Conservation (phyloP, 2,329 filamentous ascomycete genomes). For the Pezicula neosporulosa region DNA sequence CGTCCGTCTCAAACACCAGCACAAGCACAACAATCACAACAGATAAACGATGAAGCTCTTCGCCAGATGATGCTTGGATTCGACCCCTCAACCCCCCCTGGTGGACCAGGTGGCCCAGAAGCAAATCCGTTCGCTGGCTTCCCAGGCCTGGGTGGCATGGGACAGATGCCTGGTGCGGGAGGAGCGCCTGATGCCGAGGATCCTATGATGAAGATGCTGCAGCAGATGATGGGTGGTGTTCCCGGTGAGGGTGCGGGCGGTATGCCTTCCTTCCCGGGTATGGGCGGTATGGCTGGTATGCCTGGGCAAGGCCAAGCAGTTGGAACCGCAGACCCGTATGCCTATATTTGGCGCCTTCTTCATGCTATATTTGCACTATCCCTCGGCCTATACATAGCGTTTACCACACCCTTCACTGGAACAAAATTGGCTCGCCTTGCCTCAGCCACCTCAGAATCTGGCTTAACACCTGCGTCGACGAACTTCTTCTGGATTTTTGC, state of each 20-base stretch:
- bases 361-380: constrained; percentile 70
- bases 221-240: constrained; percentile 61
- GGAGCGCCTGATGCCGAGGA: constrained; percentile 41
- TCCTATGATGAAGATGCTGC: constrained; percentile 71
- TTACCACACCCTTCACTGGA: constrained; percentile 67
- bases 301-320: constrained; percentile 24
- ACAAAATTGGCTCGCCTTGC: constrained; percentile 52
- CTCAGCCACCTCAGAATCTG: constrained; percentile 25
- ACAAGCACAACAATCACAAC: constrained; percentile 12
- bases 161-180: constrained; percentile 21
- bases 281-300: constrained; percentile 35
- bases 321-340: constrained; percentile 36
- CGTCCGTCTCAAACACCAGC: constrained; percentile 29
- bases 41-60: constrained; percentile 55
- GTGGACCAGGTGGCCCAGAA: constrained; percentile 9
- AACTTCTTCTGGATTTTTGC: constrained; percentile 79
- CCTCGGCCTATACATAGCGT: constrained; percentile 67
- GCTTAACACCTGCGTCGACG: constrained; percentile 35
- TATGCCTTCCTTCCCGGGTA: constrained; percentile 30
- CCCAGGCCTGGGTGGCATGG: constrained; percentile 19
- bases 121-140: constrained; percentile 30
- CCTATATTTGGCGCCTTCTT: constrained; percentile 66
- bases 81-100: constrained; percentile 34
- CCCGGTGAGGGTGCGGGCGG: constrained; percentile 27
- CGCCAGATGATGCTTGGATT: constrained; percentile 63